Evolutionary conservation across 805 yeast species (phyloP), one percentile per base, ranked within the genome.

Genomic region (Lachancea meyersii): DNA sequence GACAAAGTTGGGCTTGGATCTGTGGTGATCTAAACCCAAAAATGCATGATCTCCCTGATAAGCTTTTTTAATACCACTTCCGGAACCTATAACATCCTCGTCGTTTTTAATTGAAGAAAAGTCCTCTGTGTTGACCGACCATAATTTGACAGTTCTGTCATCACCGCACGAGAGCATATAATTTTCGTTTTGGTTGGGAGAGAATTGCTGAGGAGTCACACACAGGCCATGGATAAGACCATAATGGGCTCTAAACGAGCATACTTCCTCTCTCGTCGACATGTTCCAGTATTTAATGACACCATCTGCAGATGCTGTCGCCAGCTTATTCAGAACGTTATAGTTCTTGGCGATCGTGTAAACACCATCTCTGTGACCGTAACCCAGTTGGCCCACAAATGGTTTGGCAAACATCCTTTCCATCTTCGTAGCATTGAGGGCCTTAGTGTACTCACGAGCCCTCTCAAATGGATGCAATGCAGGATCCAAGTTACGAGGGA

Each of bases 331-430:
- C 39, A 88, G 71, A 35, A 76, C 69, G 34, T 73, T 65, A 58
- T 79, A 79, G 63, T 89, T 84, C 62, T 82, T 84, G 5, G 96
- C 95, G 36, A 93, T 75, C 14, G 81, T 70, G 63, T 93, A 91
- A 11, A 93, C 87, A 45, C 97, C 97, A 60, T 93, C 98, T 44
- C 91, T 70, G 59, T 94, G 98, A 7, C 98, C 98, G 47, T 77
- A 75, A 3, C 99, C 99, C 28, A 93, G 67, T 60, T 93, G 97
- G 1, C 95, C 96, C 17, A 94, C 73, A 64, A 93, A 93, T 2
- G 99, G 99, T 58, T 89, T 89, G 0, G 99, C 97, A 74, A 93
- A 93, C 85, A 93, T 82, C 52, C 97, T 75, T 60, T 91, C 97
- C 67, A 93, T 64, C 61, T 93, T 93, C 13, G 97, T 89, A 21